Base-by-base conservation (phyloP, 108 stramenopile species). In the Skeletonema tropicum region DNA sequence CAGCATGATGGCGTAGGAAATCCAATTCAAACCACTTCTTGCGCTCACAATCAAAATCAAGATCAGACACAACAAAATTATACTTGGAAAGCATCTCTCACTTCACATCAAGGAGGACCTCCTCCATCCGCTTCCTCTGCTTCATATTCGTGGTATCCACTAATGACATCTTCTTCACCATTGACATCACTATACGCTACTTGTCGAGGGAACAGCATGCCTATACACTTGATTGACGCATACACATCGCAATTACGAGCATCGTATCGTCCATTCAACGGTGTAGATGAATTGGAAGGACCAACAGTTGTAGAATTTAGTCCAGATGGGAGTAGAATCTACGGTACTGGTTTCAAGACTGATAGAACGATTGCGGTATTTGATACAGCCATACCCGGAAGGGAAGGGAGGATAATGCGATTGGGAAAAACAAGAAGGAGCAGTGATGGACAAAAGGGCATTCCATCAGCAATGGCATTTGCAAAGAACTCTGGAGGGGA, bases 151-250 rank as follows among this genome's bases (percentile, higher is more conserved):
- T 95, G 91, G 91, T 95, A 92, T 75, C 94, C 94, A 2, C 82
- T 71, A 42, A 92, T 95, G 90, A 71, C 82, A 14, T 92, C 92
- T 0, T 59, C 69, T 6, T 69, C 69, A 38, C 76, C 74, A 33
- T 32, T 46, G 5, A 66, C 78, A 17, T 66, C 52, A 49, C 42
- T 73, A 0, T 79, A 68, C 29, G 58, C 30, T 36, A 67, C 71
- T 1, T 75, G 76, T 31, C 83, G 88, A 31, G 89, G 90, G 30
- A 86, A 89, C 46, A 70, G 73, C 31, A 46, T 69, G 49, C 92
- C 94, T 8, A 84, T 95, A 19, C 94, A 92, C 73, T 64, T 95
- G 30, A 87, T 84, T 63, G 94, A 95, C 66, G 94, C 94, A 33
- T 95, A 92, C 72, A 90, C 82, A 6, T 90, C 88, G 6, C 31